Conservation (phyloP, 2,329 filamentous ascomycete genomes). For the Hymenoscyphus infarciens region DNA sequence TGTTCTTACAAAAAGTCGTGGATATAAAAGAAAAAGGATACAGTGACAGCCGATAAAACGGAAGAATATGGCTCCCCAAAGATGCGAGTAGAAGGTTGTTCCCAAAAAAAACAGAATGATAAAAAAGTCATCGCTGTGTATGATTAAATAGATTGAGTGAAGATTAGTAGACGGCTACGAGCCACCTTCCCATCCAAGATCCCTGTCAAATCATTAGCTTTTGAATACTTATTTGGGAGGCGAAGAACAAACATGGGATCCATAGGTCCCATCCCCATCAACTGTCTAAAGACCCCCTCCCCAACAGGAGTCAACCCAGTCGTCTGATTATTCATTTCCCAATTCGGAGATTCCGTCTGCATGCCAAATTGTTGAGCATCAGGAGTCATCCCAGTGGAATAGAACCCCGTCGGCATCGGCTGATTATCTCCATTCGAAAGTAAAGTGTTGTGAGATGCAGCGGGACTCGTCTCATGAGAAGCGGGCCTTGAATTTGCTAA, state of each 20-base stretch:
- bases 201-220: slow-evolving; percentile 22
- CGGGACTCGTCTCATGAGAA: slow-evolving; percentile 53
- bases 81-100: background rate
- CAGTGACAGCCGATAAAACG: no score
- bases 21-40: no score
- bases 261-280: slow-evolving; percentile 58
- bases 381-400: slow-evolving; percentile 38
- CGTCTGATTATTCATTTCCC: slow-evolving; percentile 40
- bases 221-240: slow-evolving; percentile 38
- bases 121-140: background rate
- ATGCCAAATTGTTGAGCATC: slow-evolving; percentile 39
- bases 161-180: background rate
- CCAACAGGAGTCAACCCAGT: slow-evolving; percentile 52
- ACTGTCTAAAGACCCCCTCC: slow-evolving; percentile 53
- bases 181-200: slow-evolving; percentile 30
- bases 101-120: background rate
- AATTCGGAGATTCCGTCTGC: slow-evolving; percentile 37
- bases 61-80: background rate
- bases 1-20: no score
- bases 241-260: slow-evolving; percentile 52
- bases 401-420: slow-evolving; percentile 36
- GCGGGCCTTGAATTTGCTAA: slow-evolving; percentile 39
- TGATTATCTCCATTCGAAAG: slow-evolving; percentile 31
- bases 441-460: slow-evolving; percentile 35
- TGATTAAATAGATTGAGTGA: background rate